Evolutionary conservation across 768 basidiomycete species (phyloP).

Genomic region (Macrolepiota albuminosa): DNA sequence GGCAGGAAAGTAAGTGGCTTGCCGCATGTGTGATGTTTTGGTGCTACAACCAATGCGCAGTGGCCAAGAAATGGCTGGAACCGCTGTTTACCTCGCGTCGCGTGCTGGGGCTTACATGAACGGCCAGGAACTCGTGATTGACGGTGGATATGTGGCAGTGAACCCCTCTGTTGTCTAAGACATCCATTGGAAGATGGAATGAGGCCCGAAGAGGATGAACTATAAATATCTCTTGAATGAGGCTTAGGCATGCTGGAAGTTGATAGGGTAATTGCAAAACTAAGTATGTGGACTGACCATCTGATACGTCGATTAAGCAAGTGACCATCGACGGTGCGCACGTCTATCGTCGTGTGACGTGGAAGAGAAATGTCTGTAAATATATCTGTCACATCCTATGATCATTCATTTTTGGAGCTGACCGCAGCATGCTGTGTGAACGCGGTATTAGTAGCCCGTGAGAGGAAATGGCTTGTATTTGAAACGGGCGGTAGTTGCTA

Average conservation of each 20-base stretch:
- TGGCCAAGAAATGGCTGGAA: conserved; percentile 71
- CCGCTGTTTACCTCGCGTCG: conserved; percentile 71
- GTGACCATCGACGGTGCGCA: not conserved
- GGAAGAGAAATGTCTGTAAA: not conserved
- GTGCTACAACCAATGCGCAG: conserved; percentile 27
- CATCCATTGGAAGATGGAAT: not conserved
- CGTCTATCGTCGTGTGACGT: not conserved
- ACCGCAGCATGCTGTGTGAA: conserved; percentile 1
- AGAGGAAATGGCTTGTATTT: not conserved
- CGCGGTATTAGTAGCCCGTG: not conserved
- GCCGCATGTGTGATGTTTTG: not conserved
- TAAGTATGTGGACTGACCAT: not conserved
- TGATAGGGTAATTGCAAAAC: not conserved
- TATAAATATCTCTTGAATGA: not conserved
- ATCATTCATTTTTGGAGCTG: not conserved
- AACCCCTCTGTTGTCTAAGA: conserved; percentile 53
- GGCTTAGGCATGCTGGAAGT: not conserved
- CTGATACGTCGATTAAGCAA: not conserved
- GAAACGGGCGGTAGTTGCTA: not conserved
- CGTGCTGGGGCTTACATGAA: conserved; percentile 70
- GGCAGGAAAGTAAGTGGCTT: conserved; percentile 38
- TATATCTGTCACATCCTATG: not conserved
- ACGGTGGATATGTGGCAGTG: conserved; percentile 70
- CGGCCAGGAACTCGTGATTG: conserved; percentile 74
- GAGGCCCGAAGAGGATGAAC: not conserved